phyloP scores from a whole-genome alignment of 371 early-diverging fungal genomes.

The Mortierella sp. region DNA sequence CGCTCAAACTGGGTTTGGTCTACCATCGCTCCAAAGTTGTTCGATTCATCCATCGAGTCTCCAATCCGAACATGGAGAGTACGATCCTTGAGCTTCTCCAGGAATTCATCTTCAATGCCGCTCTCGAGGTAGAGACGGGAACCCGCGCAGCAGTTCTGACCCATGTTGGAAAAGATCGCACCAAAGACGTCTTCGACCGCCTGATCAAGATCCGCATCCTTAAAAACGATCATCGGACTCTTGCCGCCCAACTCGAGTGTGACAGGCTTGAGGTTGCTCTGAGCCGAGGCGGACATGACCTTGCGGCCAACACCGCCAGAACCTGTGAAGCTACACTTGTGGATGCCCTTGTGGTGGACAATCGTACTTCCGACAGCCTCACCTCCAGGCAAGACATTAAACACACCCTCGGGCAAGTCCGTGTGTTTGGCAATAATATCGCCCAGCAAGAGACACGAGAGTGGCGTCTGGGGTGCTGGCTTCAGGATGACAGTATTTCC shows the following conservation, averaged over 20 bases:
- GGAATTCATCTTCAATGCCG: constrained; percentile 76
- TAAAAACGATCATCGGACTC: constrained; percentile 86
- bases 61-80: constrained; percentile 70
- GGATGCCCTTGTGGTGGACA: constrained; percentile 59
- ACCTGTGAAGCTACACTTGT: constrained; percentile 83
- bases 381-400: constrained; percentile 79
- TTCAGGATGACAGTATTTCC: constrained; percentile 71
- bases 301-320: constrained; percentile 77
- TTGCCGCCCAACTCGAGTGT: constrained; percentile 95
- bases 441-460: constrained; percentile 64
- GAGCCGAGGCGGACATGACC: constrained; percentile 74
- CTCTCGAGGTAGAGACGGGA: constrained; percentile 87
- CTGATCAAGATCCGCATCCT: constrained; percentile 82
- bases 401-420: constrained; percentile 63
- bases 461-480: constrained; percentile 75
- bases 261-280: constrained; percentile 76
- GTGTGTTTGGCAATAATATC: constrained; percentile 55
- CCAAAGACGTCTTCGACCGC: constrained; percentile 78
- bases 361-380: constrained; percentile 65
- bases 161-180: constrained; percentile 84
- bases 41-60: constrained; percentile 64
- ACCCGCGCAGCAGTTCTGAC: constrained; percentile 92
- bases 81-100: constrained; percentile 70
- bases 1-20: constrained; percentile 81
- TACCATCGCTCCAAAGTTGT: constrained; percentile 80